Evolutionary conservation across 2,329 filamentous ascomycete genomes (phyloP).

Genomic region (Tolypocladium pustulatum): DNA sequence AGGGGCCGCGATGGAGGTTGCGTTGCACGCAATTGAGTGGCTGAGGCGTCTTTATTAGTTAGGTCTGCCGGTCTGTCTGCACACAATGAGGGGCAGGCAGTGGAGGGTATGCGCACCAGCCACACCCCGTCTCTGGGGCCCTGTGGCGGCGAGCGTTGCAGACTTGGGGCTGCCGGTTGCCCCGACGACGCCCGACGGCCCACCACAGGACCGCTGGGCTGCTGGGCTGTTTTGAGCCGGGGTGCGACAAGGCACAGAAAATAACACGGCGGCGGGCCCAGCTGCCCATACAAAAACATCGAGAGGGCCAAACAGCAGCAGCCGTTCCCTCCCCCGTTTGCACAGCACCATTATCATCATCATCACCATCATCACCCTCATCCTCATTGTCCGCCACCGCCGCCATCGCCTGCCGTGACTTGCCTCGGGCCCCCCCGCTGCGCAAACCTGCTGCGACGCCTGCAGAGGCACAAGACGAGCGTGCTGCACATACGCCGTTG

Average conservation of each 20-base stretch:
- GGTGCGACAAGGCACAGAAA: constrained; percentile 1
- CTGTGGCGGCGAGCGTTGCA: constrained; percentile 1
- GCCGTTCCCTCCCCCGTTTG: neutral
- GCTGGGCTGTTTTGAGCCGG: constrained; percentile 5
- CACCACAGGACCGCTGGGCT: constrained; percentile 7
- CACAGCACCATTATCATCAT: neutral
- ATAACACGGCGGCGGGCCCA: neutral
- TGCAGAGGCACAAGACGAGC: too few species aligned
- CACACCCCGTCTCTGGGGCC: too few species aligned
- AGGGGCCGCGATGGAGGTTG: neutral
- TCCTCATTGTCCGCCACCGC: neutral
- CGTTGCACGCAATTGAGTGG: too few species aligned
- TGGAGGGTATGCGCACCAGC: too few species aligned
- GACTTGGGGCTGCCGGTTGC: constrained; percentile 7
- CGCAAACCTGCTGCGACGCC: neutral
- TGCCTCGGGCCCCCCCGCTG: neutral
- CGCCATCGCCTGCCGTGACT: neutral
- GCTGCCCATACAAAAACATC: constrained; percentile 21
- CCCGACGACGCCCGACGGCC: constrained; percentile 8
- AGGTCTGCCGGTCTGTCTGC: too few species aligned
- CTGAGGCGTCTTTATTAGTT: too few species aligned
- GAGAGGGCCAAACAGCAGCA: constrained; percentile 8
- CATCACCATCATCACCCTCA: neutral
- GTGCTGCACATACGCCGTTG: neutral
- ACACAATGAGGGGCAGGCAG: too few species aligned